Percentiles rank a stretch among this genome's conserved stretches.
These are phyloP conservation scores for Kwoniella shandongensis DNA, from an alignment of 768 basidiomycete genomes.

Conservation along the genomic window DNA sequence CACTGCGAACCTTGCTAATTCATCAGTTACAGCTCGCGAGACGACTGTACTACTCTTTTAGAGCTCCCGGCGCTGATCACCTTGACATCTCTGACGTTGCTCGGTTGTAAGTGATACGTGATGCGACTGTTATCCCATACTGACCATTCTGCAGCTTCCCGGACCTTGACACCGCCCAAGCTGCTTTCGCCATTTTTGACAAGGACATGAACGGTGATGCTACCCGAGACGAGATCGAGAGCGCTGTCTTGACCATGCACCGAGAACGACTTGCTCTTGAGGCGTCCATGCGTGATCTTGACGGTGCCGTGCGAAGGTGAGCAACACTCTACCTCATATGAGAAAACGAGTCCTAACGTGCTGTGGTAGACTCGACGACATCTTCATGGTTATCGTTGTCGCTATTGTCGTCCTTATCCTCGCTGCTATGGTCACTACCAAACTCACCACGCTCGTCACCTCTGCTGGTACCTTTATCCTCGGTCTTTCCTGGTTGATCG, in stretches of 20 bases:
- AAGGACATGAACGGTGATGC: constrained; percentile 58
- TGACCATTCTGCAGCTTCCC: constrained; percentile 58
- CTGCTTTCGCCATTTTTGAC: constrained; percentile 57
- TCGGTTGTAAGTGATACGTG: constrained; percentile 52
- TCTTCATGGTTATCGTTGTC: constrained; percentile 74
- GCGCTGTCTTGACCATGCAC: constrained; percentile 67
- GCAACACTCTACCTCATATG: not conserved
- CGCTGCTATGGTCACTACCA: constrained; percentile 76
- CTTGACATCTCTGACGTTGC: constrained; percentile 69
- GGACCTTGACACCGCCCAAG: constrained; percentile 62
- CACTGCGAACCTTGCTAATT: too few relatives aligned
- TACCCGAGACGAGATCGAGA: constrained; percentile 64
- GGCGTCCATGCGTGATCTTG: constrained; percentile 82
- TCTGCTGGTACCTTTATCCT: constrained; percentile 68
- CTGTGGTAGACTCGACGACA: constrained; percentile 67
- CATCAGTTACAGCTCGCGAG: constrained; percentile 84
- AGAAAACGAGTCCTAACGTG: not conserved
- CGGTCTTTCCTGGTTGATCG: constrained; percentile 79
- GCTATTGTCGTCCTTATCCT: constrained; percentile 74
- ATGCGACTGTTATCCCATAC: not conserved
- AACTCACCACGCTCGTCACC: constrained; percentile 71
- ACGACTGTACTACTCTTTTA: constrained; percentile 82
- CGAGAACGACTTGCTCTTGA: constrained; percentile 80
- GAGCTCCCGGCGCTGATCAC: constrained; percentile 62
- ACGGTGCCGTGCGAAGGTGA: constrained; percentile 72